Base-by-base conservation (phyloP, 306 rosid genomes). In the Abrus precatorius region DNA sequence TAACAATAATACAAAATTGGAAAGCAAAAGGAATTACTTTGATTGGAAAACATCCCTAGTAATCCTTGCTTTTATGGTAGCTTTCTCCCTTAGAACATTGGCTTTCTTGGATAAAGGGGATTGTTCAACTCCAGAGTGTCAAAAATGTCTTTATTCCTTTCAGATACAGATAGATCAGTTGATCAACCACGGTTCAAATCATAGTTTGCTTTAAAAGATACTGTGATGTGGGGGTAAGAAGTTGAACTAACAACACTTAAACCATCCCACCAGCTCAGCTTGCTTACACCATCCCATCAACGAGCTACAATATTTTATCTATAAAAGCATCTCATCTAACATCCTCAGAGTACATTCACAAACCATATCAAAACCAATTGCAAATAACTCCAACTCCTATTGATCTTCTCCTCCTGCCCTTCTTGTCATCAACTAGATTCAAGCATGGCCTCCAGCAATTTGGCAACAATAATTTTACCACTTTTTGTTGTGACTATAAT, bases 371-470 rank as follows among this genome's bases (percentile, higher is more conserved):
- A 6, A 41, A 32, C 5, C 69, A 47, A 54, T 28, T 53, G 6
- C 34, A 43, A 14, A 49, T 7, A 44, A 5, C 32, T 45, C 5
- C n/a, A 56, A 20, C 61, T 78, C 1, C 27, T 70, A 36, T 75
- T 1, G 8, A 66, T 64, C 1, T 4, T 20, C 34, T 32, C 10
- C 11, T 30, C 10, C 11, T 30, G 0, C 27, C 36, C 45, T 27
- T 71, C 6, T 13, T 59, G 45, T 38, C 66, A 66, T 36, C n/a
- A 8, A n/a, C 74, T 80, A 3, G 33, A 47, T 66, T 48, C 56
- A 47, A 73, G 32, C 48, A 56, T 88, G 88, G 78, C 77, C 9
- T 59, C 63, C 57, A 71, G 4, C 40, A 34, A 32, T 48, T 64
- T 68, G 33, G 49, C 71, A 49, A 29, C 55, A 45, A n/a, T 66